These are phyloP conservation scores for Leptographium radiaticola DNA, from an alignment of 2,329 filamentous ascomycete genomes.

Conservation along the genomic window DNA sequence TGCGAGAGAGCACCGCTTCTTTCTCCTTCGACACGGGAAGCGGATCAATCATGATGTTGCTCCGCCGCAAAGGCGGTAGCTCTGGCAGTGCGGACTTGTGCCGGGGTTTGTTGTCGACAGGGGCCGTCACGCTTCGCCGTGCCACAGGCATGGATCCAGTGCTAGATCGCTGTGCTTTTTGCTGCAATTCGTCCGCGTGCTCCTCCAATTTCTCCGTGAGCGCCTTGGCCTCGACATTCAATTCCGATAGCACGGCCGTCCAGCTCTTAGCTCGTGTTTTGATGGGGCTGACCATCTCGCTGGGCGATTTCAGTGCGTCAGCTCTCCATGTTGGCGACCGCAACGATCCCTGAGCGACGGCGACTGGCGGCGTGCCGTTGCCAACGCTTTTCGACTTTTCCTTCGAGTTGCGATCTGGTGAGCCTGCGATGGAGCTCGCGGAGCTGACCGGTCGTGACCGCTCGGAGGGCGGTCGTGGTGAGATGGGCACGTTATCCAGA, in stretches of 20 bases:
- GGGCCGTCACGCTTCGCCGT: slow-evolving; percentile 19
- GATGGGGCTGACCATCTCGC: slow-evolving; percentile 25
- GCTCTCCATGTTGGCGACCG: slow-evolving; percentile 43
- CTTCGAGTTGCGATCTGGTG: slow-evolving; percentile 37
- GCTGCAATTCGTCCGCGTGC: slow-evolving; percentile 52
- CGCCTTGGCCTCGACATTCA: slow-evolving; percentile 60
- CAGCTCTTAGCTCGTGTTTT: slow-evolving; percentile 58
- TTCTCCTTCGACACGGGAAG: slow-evolving; percentile 78
- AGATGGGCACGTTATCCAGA: slow-evolving; percentile 72
- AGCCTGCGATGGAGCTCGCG: slow-evolving; percentile 38
- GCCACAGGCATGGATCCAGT: slow-evolving; percentile 22
- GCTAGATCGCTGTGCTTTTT: slow-evolving; percentile 25
- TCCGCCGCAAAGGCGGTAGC: slow-evolving; percentile 55
- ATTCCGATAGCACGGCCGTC: slow-evolving; percentile 54
- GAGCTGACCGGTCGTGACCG: slow-evolving; percentile 33
- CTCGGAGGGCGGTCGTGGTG: slow-evolving; percentile 50
- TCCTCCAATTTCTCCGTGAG: slow-evolving; percentile 72
- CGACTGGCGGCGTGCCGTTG: slow-evolving; percentile 50
- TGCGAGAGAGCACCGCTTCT: slow-evolving; percentile 68
- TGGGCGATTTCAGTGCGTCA: slow-evolving; percentile 23
- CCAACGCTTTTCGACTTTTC: slow-evolving; percentile 42
- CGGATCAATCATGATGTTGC: slow-evolving; percentile 74
- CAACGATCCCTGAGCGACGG: slow-evolving; percentile 45
- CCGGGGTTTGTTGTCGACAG: slow-evolving; percentile 34
- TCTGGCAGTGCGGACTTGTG: slow-evolving; percentile 56